Conservation (phyloP, 1,284 basidiomycete species). For the Papiliotrema nemorosa region DNA sequence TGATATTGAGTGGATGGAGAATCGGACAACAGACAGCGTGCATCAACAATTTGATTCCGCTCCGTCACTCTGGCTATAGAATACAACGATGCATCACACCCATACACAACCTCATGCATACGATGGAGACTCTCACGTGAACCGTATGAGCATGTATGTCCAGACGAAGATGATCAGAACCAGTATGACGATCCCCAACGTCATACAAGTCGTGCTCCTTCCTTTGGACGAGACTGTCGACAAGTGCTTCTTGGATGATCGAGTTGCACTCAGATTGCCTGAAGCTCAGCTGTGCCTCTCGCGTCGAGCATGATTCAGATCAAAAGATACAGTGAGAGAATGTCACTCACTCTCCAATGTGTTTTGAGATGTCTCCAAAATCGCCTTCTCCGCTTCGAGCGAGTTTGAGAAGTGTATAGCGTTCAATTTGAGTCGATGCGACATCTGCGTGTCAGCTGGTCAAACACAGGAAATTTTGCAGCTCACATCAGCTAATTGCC, state of each 20-base stretch:
- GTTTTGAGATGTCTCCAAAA: conserved; percentile 43
- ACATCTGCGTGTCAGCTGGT: conserved; percentile 43
- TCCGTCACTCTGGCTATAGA: background rate
- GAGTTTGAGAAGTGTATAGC: conserved; percentile 48
- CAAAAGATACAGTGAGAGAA: no score
- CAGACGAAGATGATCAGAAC: conserved; percentile 48
- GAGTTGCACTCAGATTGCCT: conserved; percentile 45
- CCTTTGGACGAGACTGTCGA: conserved; percentile 42
- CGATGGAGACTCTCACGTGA: conserved; percentile 28
- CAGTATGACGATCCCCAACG: conserved; percentile 38
- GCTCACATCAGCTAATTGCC: conserved; percentile 48
- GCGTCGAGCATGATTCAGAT: no score
- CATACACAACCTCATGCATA: background rate
- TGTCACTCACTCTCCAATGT: conserved; percentile 42
- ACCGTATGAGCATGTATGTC: conserved; percentile 50
- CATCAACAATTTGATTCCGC: conserved; percentile 3
- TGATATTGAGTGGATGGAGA: background rate
- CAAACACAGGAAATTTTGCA: background rate
- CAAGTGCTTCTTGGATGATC: conserved; percentile 41
- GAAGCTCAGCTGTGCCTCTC: background rate
- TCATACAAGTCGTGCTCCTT: conserved; percentile 48
- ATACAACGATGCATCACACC: background rate
- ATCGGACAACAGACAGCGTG: background rate
- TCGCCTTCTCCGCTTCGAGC: conserved; percentile 47
- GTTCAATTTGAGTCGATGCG: conserved; percentile 47